Base-by-base conservation (phyloP, 1,284 basidiomycete genomes). In the Fomitiporia mediterranea region DNA sequence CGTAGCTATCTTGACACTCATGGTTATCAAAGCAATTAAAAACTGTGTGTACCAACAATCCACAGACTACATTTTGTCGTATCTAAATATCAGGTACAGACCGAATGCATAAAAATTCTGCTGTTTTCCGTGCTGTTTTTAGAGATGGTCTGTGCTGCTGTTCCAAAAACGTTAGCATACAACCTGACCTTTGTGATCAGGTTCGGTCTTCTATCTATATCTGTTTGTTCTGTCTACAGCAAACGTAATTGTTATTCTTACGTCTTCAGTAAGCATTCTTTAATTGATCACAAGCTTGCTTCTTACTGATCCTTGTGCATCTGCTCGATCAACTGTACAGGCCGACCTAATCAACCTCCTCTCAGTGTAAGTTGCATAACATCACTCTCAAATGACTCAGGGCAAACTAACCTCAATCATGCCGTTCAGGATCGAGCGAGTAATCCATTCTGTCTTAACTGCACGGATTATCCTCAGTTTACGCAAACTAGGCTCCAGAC, bases 371-470 rank as follows among this genome's bases (percentile, higher is more conserved):
- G 44, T 46, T 13, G n/a, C n/a, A 39, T 13, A 13, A 9, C 27
- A 13, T 17, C 44, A 28, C 3, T n/a, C 7, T 28, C 15, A 3
- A 4, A 4, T 4, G 17, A 46, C 25, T 46, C 25, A 30, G 6
- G 7, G 32, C 11, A n/a, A 8, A 11, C 17, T 46, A 2, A 15
- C 15, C 13, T 28, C 6, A 28, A 15, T 23, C 19, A n/a, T 9
- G 8, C 8, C 6, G 15, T 44, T 15, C 23, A 54, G 52, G 3
- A 46, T 54, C 15, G 52, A 54, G 25, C 40, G 52, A 3, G 52
- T 54, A 8, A 43, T 54, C 15, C 52, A 54, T 25, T 54, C 52
- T 6, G 52, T 54, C 2, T 32, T 54, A 4, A 54, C 52, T 13
- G 43, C 37, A 1, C 40, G 52, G 15, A 47, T 54, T 19, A 38